Conservation (phyloP, 208 protist genomes). For the Trypanosoma scelopori region DNA sequence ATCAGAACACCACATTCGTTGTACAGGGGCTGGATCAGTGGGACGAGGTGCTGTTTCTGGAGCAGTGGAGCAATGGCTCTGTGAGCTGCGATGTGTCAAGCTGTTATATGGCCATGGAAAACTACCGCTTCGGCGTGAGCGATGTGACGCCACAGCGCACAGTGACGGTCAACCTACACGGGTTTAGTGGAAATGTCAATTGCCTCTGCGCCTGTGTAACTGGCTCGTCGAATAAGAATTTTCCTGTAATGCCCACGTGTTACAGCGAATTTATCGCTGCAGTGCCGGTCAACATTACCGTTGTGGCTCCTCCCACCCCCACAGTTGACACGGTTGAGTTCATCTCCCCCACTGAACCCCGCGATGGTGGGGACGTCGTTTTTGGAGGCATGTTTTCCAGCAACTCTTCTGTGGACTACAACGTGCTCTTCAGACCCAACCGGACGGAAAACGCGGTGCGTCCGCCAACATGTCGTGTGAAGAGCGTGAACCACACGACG, state of each 20-base stretch:
- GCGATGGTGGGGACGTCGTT: constrained; percentile 12
- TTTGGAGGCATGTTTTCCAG: constrained; percentile 7
- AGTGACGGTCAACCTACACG: constrained; percentile 3
- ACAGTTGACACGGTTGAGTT: constrained; percentile 10
- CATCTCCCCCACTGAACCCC: neutral
- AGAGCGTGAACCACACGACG: constrained; percentile 1
- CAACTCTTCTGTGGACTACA: neutral
- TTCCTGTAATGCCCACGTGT: neutral
- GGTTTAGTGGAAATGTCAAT: neutral
- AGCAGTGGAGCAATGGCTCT: neutral
- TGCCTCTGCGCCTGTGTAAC: constrained; percentile 15
- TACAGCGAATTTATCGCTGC: neutral
- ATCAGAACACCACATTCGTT: constrained; percentile 12
- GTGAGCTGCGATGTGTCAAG: neutral
- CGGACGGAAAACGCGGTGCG: neutral
- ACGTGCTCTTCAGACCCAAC: constrained; percentile 3
- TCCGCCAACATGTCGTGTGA: constrained; percentile 8
- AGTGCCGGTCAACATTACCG: constrained; percentile 6
- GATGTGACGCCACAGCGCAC: neutral
- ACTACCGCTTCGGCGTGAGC: neutral
- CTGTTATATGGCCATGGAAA: constrained; percentile 1
- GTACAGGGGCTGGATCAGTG: constrained; percentile 1
- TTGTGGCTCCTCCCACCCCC: constrained; percentile 7
- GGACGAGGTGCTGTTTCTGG: constrained; percentile 9
- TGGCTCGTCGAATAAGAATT: neutral